Evolutionary conservation across 1,284 basidiomycete species (phyloP).

Genomic region (Vanrija humicola): DNA sequence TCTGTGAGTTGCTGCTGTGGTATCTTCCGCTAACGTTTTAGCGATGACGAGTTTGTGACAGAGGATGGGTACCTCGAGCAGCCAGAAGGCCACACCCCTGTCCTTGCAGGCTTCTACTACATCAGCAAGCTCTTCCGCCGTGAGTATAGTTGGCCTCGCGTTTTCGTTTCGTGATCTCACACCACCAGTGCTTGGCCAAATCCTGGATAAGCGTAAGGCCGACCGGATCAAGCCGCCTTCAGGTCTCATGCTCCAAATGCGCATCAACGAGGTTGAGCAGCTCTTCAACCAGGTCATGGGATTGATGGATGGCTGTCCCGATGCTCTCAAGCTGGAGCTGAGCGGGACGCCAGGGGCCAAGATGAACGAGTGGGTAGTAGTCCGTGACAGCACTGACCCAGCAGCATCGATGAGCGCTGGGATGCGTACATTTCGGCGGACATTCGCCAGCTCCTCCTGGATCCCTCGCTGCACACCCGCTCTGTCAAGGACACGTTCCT

Average conservation of each 20-base stretch:
- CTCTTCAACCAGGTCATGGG: slow-evolving; percentile 39
- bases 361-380: slow-evolving; percentile 16
- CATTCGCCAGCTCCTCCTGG: slow-evolving; percentile 81
- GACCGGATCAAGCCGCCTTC: slow-evolving; percentile 35
- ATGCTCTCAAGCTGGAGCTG: slow-evolving; percentile 30
- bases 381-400: not conserved
- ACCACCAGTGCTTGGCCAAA: slow-evolving; percentile 31
- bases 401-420: slow-evolving; percentile 37
- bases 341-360: slow-evolving; percentile 9
- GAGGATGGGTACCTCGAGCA: slow-evolving; percentile 71
- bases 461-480: slow-evolving; percentile 69
- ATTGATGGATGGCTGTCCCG: slow-evolving; percentile 43
- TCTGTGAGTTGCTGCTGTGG: slow-evolving; percentile 20
- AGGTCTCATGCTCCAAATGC: slow-evolving; percentile 36
- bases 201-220: slow-evolving; percentile 33
- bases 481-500: slow-evolving; percentile 78
- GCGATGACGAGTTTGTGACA: slow-evolving; percentile 58
- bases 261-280: slow-evolving; percentile 38
- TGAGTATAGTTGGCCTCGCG: slow-evolving; percentile 10
- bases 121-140: slow-evolving; percentile 68
- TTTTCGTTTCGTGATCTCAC: not conserved
- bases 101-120: slow-evolving; percentile 79
- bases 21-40: not conserved
- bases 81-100: slow-evolving; percentile 72
- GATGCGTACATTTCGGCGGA: slow-evolving; percentile 60